Conservation (phyloP, 257 asterid species). For the Solanum neorickii region DNA sequence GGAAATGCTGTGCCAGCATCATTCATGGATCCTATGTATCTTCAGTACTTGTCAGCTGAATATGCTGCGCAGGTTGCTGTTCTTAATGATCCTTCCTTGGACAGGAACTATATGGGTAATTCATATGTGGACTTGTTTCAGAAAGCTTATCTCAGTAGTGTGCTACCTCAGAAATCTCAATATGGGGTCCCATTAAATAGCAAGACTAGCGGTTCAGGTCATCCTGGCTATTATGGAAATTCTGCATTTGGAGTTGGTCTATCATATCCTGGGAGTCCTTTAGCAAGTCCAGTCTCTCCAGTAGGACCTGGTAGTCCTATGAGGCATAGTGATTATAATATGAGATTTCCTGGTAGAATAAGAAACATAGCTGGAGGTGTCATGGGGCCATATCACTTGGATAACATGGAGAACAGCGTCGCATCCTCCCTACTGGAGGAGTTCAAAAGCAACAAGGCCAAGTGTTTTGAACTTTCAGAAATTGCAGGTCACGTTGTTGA, state of each 20-base stretch:
- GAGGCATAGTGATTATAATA: slow-evolving; percentile 62
- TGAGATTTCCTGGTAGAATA: slow-evolving; percentile 58
- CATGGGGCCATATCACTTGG: slow-evolving; percentile 81
- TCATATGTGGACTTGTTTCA: slow-evolving; percentile 72
- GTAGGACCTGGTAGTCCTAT: slow-evolving; percentile 80
- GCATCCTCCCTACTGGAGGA: slow-evolving; percentile 78
- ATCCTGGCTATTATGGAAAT: slow-evolving; percentile 72
- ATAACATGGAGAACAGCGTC: slow-evolving; percentile 53
- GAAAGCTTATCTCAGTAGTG: slow-evolving; percentile 63
- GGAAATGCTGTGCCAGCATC: slow-evolving; percentile 44
- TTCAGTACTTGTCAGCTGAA: slow-evolving; percentile 72
- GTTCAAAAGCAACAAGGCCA: slow-evolving; percentile 87
- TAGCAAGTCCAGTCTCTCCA: slow-evolving; percentile 56
- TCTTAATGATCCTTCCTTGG: slow-evolving; percentile 54
- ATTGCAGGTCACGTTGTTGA: slow-evolving; percentile 93
- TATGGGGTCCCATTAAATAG: slow-evolving; percentile 47
- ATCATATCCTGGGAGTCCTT: slow-evolving; percentile 82
- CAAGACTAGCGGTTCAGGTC: slow-evolving; percentile 40
- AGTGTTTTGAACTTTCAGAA: slow-evolving; percentile 78
- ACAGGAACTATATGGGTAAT: slow-evolving; percentile 55
- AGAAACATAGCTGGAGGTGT: slow-evolving; percentile 60
- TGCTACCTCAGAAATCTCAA: slow-evolving; percentile 67
- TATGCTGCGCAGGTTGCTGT: slow-evolving; percentile 62
- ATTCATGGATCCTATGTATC: slow-evolving; percentile 61
- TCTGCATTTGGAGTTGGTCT: slow-evolving; percentile 53